Evolutionary conservation across 371 early-diverging fungal genomes (phyloP).

Genomic region (Lichtheimia corymbifera): DNA sequence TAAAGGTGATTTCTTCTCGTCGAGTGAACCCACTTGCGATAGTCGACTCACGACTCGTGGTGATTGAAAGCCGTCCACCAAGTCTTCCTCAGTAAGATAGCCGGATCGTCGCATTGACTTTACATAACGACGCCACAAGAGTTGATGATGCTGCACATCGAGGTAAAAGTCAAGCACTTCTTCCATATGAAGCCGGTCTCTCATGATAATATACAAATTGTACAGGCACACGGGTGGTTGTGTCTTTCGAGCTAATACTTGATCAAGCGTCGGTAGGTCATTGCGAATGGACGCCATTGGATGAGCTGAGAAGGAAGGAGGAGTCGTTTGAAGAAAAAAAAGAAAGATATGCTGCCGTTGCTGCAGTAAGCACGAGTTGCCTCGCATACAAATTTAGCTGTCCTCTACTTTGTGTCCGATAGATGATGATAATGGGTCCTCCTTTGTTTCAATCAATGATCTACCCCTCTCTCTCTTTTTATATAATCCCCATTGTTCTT

Average conservation of each 20-base stretch:
- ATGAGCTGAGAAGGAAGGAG: not conserved
- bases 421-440: no score
- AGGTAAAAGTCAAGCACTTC: constrained; percentile 71
- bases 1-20: constrained; percentile 23
- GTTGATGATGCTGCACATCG: constrained; percentile 67
- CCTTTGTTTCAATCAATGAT: no score
- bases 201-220: constrained; percentile 67
- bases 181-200: constrained; percentile 59
- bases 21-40: constrained; percentile 24
- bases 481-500: no score
- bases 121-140: constrained; percentile 59
- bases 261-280: constrained; percentile 57
- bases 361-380: no score
- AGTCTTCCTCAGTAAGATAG: constrained; percentile 38
- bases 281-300: constrained; percentile 8
- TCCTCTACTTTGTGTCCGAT: no score
- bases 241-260: constrained; percentile 63
- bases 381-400: no score
- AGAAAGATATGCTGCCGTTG: not conserved
- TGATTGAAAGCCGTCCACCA: constrained; percentile 42
- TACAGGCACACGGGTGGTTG: constrained; percentile 69
- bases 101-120: constrained; percentile 45
- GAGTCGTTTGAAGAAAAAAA: not conserved
- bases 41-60: constrained; percentile 36
- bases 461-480: no score